Conservation (phyloP, 1,139 yeast species). For the Debaryomyces nepalensis region DNA sequence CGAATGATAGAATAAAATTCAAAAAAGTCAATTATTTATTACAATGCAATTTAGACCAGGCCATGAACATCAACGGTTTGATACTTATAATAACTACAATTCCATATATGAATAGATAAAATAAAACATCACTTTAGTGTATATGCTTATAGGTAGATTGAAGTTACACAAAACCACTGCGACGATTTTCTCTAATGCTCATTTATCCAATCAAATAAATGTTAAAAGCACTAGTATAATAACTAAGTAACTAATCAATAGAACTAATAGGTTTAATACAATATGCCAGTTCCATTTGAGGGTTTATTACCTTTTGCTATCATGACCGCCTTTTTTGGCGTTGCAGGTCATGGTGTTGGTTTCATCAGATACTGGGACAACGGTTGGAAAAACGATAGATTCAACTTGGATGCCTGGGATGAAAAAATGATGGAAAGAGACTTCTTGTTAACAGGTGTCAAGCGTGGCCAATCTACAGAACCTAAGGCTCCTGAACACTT, state of each 20-base stretch:
- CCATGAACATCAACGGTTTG: neutral
- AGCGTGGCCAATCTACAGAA: conserved; percentile 69
- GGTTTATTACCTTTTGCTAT: conserved; percentile 54
- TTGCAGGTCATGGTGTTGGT: conserved; percentile 54
- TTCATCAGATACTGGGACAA: conserved; percentile 56
- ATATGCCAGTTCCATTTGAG: conserved; percentile 56
- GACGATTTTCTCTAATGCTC: conserved; percentile 9
- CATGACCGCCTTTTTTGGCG: conserved; percentile 54
- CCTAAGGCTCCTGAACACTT: conserved; percentile 76
- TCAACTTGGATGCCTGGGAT: conserved; percentile 51
- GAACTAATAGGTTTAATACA: conserved; percentile 11
- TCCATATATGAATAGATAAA: conserved; percentile 3
- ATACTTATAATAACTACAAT: neutral
- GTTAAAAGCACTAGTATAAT: conserved; percentile 8
- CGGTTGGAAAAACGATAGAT: conserved; percentile 56
- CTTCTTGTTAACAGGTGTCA: conserved; percentile 71
- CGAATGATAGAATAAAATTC: too few relatives aligned
- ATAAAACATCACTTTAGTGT: neutral
- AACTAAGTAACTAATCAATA: conserved; percentile 1
- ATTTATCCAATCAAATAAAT: conserved; percentile 17
- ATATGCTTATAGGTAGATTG: neutral
- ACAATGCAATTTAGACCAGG: neutral
- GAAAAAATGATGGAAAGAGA: conserved; percentile 70
- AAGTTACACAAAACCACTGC: conserved; percentile 9
- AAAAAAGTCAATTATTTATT: conserved; percentile 7